These are phyloP conservation scores for Verticillium klebahnii DNA, from an alignment of 2,329 filamentous ascomycete genomes.

Conservation along the genomic window DNA sequence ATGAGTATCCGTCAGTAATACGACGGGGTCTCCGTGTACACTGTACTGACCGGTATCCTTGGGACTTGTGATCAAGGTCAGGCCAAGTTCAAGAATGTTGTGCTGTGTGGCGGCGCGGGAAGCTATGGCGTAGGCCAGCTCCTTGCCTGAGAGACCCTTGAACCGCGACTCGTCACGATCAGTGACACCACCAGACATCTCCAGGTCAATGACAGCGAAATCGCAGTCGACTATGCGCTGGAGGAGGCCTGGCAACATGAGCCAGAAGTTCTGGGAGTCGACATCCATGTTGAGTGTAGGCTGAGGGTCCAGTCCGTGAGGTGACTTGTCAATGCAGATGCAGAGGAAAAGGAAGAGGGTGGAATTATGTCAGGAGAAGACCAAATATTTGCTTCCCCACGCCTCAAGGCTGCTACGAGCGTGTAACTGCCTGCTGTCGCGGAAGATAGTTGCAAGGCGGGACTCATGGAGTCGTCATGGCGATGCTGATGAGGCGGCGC, in stretches of 20 bases:
- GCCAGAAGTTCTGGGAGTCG: conserved; percentile 13
- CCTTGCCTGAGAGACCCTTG: neutral
- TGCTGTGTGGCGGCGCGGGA: conserved; percentile 23
- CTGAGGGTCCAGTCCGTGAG: neutral
- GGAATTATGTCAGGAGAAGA: no score
- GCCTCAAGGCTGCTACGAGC: no score
- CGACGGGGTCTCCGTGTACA: no score
- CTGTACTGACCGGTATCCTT: conserved; percentile 1
- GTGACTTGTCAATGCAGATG: neutral
- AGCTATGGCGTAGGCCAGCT: conserved; percentile 20
- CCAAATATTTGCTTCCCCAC: no score
- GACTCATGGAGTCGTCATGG: no score
- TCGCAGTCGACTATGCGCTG: conserved; percentile 20
- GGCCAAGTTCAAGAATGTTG: conserved; percentile 28
- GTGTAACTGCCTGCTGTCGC: no score
- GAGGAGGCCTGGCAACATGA: conserved; percentile 22
- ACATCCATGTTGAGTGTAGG: conserved; percentile 12
- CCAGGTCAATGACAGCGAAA: conserved; percentile 29
- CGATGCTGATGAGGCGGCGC: no score
- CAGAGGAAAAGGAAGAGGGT: neutral
- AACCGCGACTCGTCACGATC: neutral
- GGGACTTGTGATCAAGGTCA: conserved; percentile 23
- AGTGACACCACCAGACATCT: conserved; percentile 30
- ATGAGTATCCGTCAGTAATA: neutral
- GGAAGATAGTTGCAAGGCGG: no score